Evolutionary conservation across 352 stramenopile species (phyloP).

Genomic region (Phytophthora hibernalis): DNA sequence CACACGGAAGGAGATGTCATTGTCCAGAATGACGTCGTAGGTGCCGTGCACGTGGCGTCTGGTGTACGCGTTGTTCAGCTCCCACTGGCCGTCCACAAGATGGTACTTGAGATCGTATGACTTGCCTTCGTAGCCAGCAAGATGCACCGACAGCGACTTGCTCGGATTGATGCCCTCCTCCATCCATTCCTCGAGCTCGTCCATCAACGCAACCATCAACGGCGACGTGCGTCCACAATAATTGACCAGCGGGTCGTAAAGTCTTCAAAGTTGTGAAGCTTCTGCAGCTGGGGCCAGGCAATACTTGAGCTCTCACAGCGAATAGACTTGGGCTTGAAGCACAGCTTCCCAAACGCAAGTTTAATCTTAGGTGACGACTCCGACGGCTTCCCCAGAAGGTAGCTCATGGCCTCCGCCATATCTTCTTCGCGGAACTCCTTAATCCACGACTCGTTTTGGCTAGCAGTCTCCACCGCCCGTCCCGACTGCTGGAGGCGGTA

Average conservation of each 20-base stretch:
- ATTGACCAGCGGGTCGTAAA: constrained; percentile 49
- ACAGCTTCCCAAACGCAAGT: constrained; percentile 42
- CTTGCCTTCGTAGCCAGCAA: constrained; percentile 15
- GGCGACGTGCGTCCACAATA: constrained; percentile 30
- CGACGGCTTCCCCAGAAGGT: constrained; percentile 25
- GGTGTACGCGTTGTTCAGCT: constrained; percentile 21
- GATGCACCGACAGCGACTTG: constrained; percentile 34
- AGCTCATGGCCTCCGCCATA: constrained; percentile 28
- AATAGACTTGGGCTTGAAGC: constrained; percentile 38
- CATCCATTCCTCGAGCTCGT: constrained; percentile 38
- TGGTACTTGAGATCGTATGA: constrained; percentile 52
- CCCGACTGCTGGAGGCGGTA: constrained; percentile 39
- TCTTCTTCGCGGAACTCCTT: constrained; percentile 39
- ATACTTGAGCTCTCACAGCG: constrained; percentile 29
- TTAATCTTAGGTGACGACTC: constrained; percentile 22
- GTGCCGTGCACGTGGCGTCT: constrained; percentile 25
- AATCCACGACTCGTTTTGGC: constrained; percentile 30
- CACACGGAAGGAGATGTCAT: constrained; percentile 42
- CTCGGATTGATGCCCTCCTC: constrained; percentile 13
- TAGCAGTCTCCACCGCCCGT: constrained; percentile 21
- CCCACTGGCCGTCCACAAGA: constrained; percentile 43
- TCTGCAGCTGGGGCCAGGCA: constrained; percentile 42
- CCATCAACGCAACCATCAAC: constrained; percentile 31
- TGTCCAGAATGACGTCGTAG: constrained; percentile 46
- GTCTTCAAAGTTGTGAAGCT: constrained; percentile 29